A percentile compares a stretch with the other conserved stretches of the same genome.
Conservation (phyloP, 306 rosid genomes). For the Sicyos baderoa region DNA sequence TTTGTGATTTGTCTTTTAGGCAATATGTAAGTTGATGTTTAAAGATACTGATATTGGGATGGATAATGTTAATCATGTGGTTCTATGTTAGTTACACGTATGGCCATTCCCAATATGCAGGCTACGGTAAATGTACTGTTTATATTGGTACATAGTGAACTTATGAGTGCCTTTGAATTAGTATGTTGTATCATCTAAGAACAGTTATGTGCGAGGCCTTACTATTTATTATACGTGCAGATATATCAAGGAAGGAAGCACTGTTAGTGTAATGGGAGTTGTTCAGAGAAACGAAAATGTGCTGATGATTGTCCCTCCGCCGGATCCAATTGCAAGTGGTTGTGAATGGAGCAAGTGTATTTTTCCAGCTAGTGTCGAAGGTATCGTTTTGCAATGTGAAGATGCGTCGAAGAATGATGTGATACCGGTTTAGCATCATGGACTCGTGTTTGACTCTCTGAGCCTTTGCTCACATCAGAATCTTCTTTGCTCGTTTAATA, state of each 20-base stretch:
- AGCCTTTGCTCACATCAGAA: too few species aligned
- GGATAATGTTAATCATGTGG: too few species aligned
- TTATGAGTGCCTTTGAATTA: background rate
- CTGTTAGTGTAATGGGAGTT: slow-evolving; percentile 95
- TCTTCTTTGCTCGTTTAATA: slow-evolving; percentile 7
- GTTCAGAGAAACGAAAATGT: slow-evolving; percentile 95
- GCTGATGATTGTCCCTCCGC: slow-evolving; percentile 97
- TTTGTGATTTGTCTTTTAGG: background rate
- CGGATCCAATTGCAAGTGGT: slow-evolving; percentile 79
- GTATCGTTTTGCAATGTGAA: slow-evolving; percentile 91
- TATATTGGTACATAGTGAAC: background rate
- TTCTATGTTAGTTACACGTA: background rate
- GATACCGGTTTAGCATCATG: slow-evolving; percentile 58
- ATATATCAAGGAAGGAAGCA: slow-evolving; percentile 97
- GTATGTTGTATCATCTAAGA: background rate
- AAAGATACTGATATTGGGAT: background rate
- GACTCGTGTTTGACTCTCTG: too few species aligned
- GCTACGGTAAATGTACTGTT: background rate
- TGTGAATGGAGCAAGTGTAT: slow-evolving; percentile 86
- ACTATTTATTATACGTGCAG: slow-evolving; percentile 34
- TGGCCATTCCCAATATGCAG: background rate
- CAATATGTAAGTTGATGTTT: background rate
- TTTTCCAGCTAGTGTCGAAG: slow-evolving; percentile 92
- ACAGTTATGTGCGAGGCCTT: background rate
- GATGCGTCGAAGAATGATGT: slow-evolving; percentile 80